Base-by-base conservation (phyloP, 768 basidiomycete species). In the Leccinum truebloodii region DNA sequence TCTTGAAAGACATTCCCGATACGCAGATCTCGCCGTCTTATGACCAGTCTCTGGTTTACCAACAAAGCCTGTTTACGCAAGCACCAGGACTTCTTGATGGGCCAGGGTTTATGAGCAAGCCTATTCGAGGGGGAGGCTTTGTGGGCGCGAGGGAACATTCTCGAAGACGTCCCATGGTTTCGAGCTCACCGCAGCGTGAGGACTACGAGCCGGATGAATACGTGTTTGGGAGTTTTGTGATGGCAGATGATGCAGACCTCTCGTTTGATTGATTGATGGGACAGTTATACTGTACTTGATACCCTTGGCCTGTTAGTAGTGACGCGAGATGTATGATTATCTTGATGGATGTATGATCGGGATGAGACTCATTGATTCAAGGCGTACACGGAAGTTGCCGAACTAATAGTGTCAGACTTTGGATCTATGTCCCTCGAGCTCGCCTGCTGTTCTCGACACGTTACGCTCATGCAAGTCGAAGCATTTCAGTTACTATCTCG, bases 401-500 rank as follows among this genome's bases (percentile, higher is more conserved):
- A 59, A 20, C n/a, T 50, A 50, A 28, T 28, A 28, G 26, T 28
- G 22, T 49, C 18, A 28, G 26, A 28, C 9, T 44, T 10, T 44
- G 7, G 18, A 18, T 44, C 18, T 6, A 44, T 4, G 18, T 28
- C 26, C 26, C 26, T 28, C 26, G 26, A 28, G 26, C 30, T 32
- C 30, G 30, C 30, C 30, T 10, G 30, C 30, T 28, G 26, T 28
- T 28, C 26, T 28, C 26, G 26, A 28, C n/a, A 50, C 26, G 26
- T 28, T 28, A 61, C 49, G 13, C 24, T 34, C 52, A 92, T 92
- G 92, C n/a, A 44, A 44, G 41, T 92, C 90, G 93, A 95, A 66
- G 88, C 92, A 5, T 98, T 98, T 73, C 90, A 89, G 64, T 74
- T 97, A 14, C 84, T 98, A 28, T 94, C 95, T 34, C 84, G 92